Base-by-base conservation (phyloP, 768 basidiomycete genomes). In the Phlebiopsis gigantea region DNA sequence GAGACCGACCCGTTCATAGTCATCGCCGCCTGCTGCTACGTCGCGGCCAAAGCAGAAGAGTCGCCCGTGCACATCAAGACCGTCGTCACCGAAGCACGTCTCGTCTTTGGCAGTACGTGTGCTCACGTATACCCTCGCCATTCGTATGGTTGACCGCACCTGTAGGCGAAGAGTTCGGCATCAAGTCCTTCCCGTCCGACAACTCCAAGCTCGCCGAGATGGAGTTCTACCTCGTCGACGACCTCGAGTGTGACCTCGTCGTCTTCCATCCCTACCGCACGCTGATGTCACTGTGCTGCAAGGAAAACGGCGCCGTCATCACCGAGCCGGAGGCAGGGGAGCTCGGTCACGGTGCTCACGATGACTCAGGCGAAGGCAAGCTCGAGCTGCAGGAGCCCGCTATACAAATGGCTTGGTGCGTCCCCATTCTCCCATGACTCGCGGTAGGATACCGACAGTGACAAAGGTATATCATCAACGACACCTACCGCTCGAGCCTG, bases 221-320 rank as follows among this genome's bases (percentile, higher is more conserved):
- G 95, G 96, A 98, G 68, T 98, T 98, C 73, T 98, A 96, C 73
- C 84, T 98, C 9, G 87, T 99, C 22, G 93, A 93, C 66, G 95
- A 99, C 68, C 81, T 98, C 25, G 94, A 97, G 69, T 98, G 96
- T 65, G 93, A 98, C 71, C 75, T 99, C 43, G 70, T 87, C 54
- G 81, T 98, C 7, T 98, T 93, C 69, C 97, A 98, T 69, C 96
- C 97, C 0, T 99, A 99, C 71, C 85, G 93, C 51, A 90, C 93
- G 0, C 80, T 98, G 22, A 74, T 89, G 42, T 77, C 88, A 1
- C 75, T 97, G 17, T 90, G 88, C 63, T 86, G 81, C 57, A 82
- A 83, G 57, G 84, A 85, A 39, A 70, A 75, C 43, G 62, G 64
- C 4, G 57, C 69, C 0, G 72, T 77, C n/a, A 64, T 65, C 49